Conservation (phyloP, 768 basidiomycete genomes). For the Kockovaella imperatae region DNA sequence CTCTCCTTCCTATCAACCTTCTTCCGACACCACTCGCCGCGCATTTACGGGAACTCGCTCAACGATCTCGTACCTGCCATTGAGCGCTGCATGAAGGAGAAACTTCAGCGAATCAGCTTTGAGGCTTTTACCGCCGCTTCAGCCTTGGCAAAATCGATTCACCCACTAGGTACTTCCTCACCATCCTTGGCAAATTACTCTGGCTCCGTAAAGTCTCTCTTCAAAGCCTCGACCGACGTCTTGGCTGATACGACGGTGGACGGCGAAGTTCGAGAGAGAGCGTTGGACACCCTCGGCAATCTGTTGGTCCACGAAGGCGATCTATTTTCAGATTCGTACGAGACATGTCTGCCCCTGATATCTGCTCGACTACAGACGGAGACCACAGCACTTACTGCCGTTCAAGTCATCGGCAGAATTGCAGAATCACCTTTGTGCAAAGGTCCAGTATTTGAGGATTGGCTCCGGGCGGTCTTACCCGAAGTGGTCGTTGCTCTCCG, state of each 20-base stretch:
- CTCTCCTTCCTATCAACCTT: conserved; percentile 78
- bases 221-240: conserved; percentile 62
- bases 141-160: conserved; percentile 65
- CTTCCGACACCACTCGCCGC: conserved; percentile 62
- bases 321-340: conserved; percentile 49
- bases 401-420: conserved; percentile 76
- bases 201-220: conserved; percentile 55
- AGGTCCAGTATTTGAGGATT: conserved; percentile 46
- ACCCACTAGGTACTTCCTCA: conserved; percentile 37
- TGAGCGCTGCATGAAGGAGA: conserved; percentile 65
- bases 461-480: conserved; percentile 72
- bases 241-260: conserved; percentile 78
- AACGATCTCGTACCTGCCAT: conserved; percentile 64
- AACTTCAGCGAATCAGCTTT: conserved; percentile 78
- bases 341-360: conserved; percentile 37
- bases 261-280: conserved; percentile 74
- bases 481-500: conserved; percentile 68
- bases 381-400: conserved; percentile 46
- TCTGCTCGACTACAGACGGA: conserved; percentile 43
- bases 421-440: conserved; percentile 48
- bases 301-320: conserved; percentile 82
- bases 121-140: conserved; percentile 85
- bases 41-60: conserved; percentile 58
- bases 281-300: conserved; percentile 75
- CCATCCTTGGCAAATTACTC: conserved; percentile 23